Evolutionary conservation across 2,329 filamentous ascomycete genomes (phyloP).

Genomic region (Geosmithia putterillii): DNA sequence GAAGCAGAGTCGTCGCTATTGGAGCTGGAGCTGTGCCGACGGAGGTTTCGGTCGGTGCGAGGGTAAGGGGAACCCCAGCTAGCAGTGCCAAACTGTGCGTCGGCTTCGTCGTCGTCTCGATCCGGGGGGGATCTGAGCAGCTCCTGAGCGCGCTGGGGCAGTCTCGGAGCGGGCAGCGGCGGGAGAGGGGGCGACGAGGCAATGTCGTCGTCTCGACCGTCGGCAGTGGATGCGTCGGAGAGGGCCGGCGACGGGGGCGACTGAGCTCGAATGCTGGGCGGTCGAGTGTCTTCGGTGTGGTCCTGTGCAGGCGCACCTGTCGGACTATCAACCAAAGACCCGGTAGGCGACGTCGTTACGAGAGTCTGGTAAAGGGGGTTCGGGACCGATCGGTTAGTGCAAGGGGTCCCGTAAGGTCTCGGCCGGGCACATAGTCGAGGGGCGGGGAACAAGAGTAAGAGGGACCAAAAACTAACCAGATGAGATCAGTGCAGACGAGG

Average conservation of each 20-base stretch:
- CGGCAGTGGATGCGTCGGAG: constrained; percentile 49
- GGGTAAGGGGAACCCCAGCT: constrained; percentile 91
- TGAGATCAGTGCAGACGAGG: constrained; percentile 53
- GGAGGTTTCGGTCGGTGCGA: constrained; percentile 42
- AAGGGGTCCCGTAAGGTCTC: background rate
- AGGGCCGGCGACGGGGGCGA: constrained; percentile 44
- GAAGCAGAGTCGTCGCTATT: constrained; percentile 35
- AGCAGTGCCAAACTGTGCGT: constrained; percentile 49
- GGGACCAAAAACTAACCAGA: constrained; percentile 26
- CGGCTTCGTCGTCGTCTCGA: constrained; percentile 17
- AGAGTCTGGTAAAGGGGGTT: constrained; percentile 15
- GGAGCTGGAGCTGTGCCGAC: constrained; percentile 38
- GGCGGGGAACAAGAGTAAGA: background rate
- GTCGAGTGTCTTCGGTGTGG: constrained; percentile 27
- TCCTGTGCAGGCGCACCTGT: constrained; percentile 52
- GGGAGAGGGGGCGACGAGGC: constrained; percentile 46
- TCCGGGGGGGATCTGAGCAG: constrained; percentile 41
- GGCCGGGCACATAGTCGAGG: background rate
- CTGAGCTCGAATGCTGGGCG: constrained; percentile 12
- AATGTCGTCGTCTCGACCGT: constrained; percentile 38
- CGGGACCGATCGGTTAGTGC: background rate
- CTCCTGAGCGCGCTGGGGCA: constrained; percentile 42
- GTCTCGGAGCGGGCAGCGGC: constrained; percentile 43
- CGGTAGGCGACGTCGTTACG: constrained; percentile 45
- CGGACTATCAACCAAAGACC: constrained; percentile 33